Evolutionary conservation across 192 early-diverging fungal species (phyloP).

Genomic region (Coemansia sp.): DNA sequence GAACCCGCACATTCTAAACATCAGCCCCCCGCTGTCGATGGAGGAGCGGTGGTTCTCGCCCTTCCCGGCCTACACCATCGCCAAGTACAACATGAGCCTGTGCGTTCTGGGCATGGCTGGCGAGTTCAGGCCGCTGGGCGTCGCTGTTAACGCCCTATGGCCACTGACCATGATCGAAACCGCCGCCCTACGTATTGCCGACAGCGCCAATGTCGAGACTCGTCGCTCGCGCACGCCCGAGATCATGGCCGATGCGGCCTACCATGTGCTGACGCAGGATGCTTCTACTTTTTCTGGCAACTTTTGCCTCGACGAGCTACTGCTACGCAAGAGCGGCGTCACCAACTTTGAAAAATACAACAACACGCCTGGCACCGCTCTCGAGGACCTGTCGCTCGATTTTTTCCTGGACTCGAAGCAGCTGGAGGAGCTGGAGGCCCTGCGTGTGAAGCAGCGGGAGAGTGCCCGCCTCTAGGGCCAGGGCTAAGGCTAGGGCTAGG

Average conservation of each 20-base stretch:
- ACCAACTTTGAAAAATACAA: conserved; percentile 72
- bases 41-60: conserved; percentile 67
- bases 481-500: too few species aligned
- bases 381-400: conserved; percentile 61
- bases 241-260: conserved; percentile 81
- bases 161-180: conserved; percentile 76
- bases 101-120: conserved; percentile 69
- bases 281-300: conserved; percentile 59
- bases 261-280: conserved; percentile 63
- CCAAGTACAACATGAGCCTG: conserved; percentile 77
- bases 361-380: conserved; percentile 55
- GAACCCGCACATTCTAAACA: conserved; percentile 73
- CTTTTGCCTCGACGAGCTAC: conserved; percentile 75
- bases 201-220: conserved; percentile 1
- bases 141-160: conserved; percentile 78
- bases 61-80: conserved; percentile 66
- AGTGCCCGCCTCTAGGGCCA: neutral
- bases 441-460: conserved; percentile 29
- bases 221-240: conserved; percentile 49
- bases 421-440: conserved; percentile 39
- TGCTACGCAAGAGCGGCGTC: conserved; percentile 69
- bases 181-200: conserved; percentile 57
- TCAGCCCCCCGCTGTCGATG: conserved; percentile 71
- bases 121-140: conserved; percentile 63
- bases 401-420: conserved; percentile 60